phyloP scores from a whole-genome alignment of 2,329 filamentous ascomycete species.

The Colletotrichum tanaceti region DNA sequence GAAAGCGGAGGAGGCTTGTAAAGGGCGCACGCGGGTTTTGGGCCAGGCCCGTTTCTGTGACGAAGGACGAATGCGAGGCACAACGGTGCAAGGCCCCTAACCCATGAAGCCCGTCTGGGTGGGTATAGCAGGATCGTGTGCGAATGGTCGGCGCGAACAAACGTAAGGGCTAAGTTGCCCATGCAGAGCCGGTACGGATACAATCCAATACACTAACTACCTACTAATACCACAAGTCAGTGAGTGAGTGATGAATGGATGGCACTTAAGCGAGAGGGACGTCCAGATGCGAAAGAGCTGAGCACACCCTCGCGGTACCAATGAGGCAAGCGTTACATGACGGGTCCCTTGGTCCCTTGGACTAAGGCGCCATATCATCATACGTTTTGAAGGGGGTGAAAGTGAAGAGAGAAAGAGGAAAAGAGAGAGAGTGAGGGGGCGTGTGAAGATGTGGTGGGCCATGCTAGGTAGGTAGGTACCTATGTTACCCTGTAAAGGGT shows the following conservation, averaged over 20 bases:
- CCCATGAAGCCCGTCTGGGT: slow-evolving; percentile 35
- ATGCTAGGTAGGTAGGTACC: not conserved
- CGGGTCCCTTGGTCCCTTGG: slow-evolving; percentile 29
- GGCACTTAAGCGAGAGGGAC: slow-evolving; percentile 19
- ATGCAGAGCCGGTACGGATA: slow-evolving; percentile 6
- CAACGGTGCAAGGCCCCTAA: slow-evolving; percentile 37
- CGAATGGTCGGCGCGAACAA: slow-evolving; percentile 14
- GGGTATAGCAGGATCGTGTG: slow-evolving; percentile 22
- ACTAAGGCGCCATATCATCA: slow-evolving; percentile 35
- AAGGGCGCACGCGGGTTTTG: slow-evolving; percentile 18
- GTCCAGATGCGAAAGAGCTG: slow-evolving; percentile 28
- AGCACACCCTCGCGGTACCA: slow-evolving; percentile 33
- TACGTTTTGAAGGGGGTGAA: slow-evolving; percentile 18
- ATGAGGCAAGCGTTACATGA: slow-evolving; percentile 35
- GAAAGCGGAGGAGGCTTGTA: slow-evolving; percentile 17
- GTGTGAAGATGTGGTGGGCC: slow-evolving; percentile 34
- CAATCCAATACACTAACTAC: no score
- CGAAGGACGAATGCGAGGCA: slow-evolving; percentile 36
- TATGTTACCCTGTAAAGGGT: slow-evolving; percentile 2
- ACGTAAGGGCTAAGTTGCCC: slow-evolving; percentile 14
- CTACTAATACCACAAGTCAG: slow-evolving; percentile 11
- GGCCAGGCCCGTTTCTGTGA: slow-evolving; percentile 15
- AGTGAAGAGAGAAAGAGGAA: not conserved
- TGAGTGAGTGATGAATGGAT: not conserved
- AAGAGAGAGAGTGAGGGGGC: slow-evolving; percentile 3